Conservation (phyloP, 2,329 filamentous ascomycete species). For the Phialophora expanda region DNA sequence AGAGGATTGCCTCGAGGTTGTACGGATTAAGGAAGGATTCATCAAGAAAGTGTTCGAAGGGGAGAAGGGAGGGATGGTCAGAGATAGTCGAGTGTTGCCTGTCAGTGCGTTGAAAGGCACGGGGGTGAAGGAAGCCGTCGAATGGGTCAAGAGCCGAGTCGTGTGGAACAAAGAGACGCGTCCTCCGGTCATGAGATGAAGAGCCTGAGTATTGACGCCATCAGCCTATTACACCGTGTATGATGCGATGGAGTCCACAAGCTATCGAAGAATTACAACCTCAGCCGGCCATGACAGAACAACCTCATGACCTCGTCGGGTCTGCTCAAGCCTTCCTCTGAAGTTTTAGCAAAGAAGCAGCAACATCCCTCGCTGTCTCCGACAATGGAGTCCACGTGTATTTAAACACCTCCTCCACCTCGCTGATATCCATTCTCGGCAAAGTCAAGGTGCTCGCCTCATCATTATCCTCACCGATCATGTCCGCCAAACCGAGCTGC, state of each 20-base stretch:
- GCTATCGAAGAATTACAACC: not conserved
- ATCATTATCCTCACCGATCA: slow-evolving; percentile 27
- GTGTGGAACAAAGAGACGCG: slow-evolving; percentile 96
- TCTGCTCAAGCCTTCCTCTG: slow-evolving; percentile 17
- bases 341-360: slow-evolving; percentile 19
- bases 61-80: slow-evolving; percentile 81
- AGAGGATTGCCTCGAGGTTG: slow-evolving; percentile 96
- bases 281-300: not conserved
- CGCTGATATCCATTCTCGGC: slow-evolving; percentile 24
- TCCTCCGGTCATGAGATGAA: slow-evolving; percentile 88
- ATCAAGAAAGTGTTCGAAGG: slow-evolving; percentile 96
- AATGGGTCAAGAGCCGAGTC: slow-evolving; percentile 89
- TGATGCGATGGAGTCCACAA: not conserved
- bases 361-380: slow-evolving; percentile 20
- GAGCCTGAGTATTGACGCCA: not conserved
- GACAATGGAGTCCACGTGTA: slow-evolving; percentile 22
- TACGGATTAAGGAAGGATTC: slow-evolving; percentile 93
- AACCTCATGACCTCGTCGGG: not conserved
- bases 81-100: slow-evolving; percentile 88
- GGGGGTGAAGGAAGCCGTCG: slow-evolving; percentile 92
- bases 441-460: slow-evolving; percentile 22
- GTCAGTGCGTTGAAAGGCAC: slow-evolving; percentile 82
- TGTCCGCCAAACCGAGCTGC: slow-evolving; percentile 6
- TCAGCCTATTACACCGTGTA: not conserved
- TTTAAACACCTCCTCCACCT: slow-evolving; percentile 25